Conservation (phyloP, 1,284 basidiomycete species). For the Cryptococcus sp. region DNA sequence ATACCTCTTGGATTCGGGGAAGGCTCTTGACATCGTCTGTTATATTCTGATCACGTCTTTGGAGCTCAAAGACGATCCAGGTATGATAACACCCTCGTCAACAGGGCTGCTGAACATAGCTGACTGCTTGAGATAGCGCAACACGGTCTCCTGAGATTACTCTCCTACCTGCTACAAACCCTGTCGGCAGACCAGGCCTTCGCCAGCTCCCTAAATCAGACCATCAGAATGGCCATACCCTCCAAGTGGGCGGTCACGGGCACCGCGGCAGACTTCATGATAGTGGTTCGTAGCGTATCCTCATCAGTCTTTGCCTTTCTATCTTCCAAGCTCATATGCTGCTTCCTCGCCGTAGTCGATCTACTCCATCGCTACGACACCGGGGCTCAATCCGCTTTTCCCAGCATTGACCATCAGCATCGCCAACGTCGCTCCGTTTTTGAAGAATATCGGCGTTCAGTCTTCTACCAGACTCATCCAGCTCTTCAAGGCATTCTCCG, state of each 20-base stretch:
- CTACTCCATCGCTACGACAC: constrained; percentile 86
- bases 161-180: constrained; percentile 90
- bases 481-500: constrained; percentile 84
- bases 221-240: constrained; percentile 63
- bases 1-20: constrained; percentile 77
- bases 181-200: constrained; percentile 81
- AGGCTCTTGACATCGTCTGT: constrained; percentile 70
- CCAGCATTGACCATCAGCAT: constrained; percentile 87
- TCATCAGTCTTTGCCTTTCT: background rate
- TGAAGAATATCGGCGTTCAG: constrained; percentile 76
- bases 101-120: constrained; percentile 17
- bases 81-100: constrained; percentile 61
- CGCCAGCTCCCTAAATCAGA: constrained; percentile 63
- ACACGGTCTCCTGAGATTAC: constrained; percentile 82
- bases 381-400: constrained; percentile 81
- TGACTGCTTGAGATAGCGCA: constrained; percentile 61
- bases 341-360: constrained; percentile 61
- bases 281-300: constrained; percentile 63
- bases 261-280: constrained; percentile 79
- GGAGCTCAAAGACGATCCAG: constrained; percentile 85
- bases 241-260: constrained; percentile 73
- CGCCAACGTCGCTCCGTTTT: constrained; percentile 82
- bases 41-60: constrained; percentile 76
- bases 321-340: background rate
- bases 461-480: constrained; percentile 81